Percentiles rank a stretch among this genome's conserved stretches.
Conservation (phyloP, 2,329 filamentous ascomycete genomes). For the Hypomyces perniciosus region DNA sequence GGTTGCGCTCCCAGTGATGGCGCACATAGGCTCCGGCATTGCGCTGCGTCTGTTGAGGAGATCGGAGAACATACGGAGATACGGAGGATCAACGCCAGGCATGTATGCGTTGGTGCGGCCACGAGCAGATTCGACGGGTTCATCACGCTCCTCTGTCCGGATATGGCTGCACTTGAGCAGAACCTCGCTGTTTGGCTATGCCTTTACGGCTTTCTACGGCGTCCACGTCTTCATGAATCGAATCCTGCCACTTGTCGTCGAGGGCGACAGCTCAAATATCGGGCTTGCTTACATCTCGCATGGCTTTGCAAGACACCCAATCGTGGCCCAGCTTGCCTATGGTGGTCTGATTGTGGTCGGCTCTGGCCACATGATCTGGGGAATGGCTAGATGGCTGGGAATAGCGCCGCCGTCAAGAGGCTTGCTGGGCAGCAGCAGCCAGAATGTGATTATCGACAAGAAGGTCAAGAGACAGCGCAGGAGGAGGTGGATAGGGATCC, state of each 20-base stretch:
- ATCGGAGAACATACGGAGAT: slow-evolving; percentile 63
- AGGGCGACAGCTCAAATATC: slow-evolving; percentile 82
- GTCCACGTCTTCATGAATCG: slow-evolving; percentile 74
- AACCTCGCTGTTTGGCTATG: slow-evolving; percentile 68
- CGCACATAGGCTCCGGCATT: slow-evolving; percentile 73
- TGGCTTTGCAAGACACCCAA: slow-evolving; percentile 68
- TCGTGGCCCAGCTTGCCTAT: slow-evolving; percentile 64
- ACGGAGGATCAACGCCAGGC: slow-evolving; percentile 62
- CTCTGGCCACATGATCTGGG: slow-evolving; percentile 76
- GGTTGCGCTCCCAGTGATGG: slow-evolving; percentile 65
- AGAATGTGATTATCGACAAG: slow-evolving; percentile 36
- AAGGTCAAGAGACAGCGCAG: slow-evolving; percentile 49
- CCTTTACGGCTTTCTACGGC: slow-evolving; percentile 56
- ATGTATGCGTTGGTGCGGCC: slow-evolving; percentile 36
- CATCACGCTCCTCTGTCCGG: slow-evolving; percentile 22
- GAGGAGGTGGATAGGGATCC: slow-evolving; percentile 65
- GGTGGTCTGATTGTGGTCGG: slow-evolving; percentile 59
- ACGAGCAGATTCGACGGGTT: slow-evolving; percentile 23
- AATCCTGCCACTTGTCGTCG: slow-evolving; percentile 64
- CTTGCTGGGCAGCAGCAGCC: slow-evolving; percentile 37
- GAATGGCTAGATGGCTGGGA: slow-evolving; percentile 75
- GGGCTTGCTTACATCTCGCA: slow-evolving; percentile 79
- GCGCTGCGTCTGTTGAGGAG: slow-evolving; percentile 70
- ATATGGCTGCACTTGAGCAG: slow-evolving; percentile 66
- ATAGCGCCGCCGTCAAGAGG: slow-evolving; percentile 52